Conservation (phyloP, 2,329 filamentous ascomycete species). For the Talaromyces sp. region DNA sequence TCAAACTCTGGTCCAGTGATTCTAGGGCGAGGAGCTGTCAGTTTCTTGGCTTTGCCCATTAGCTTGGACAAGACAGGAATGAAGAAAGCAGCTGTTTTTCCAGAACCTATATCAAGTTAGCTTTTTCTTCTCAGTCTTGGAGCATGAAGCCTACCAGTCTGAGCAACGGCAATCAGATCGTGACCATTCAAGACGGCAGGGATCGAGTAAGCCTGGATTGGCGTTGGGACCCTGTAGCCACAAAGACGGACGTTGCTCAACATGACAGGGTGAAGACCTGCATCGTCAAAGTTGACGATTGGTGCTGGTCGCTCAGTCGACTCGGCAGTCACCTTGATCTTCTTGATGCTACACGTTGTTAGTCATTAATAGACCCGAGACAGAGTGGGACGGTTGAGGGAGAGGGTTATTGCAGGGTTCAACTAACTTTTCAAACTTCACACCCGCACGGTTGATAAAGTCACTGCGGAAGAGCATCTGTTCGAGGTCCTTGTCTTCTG, state of each 20-base stretch:
- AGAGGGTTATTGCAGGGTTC: background rate
- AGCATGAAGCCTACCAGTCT: slow-evolving; percentile 66
- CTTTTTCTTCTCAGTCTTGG: background rate
- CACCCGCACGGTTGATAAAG: slow-evolving; percentile 48
- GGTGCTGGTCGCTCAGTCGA: slow-evolving; percentile 43
- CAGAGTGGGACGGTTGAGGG: too few species aligned
- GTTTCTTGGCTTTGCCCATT: slow-evolving; percentile 91
- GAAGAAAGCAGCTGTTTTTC: slow-evolving; percentile 91
- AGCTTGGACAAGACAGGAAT: slow-evolving; percentile 83
- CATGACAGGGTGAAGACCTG: slow-evolving; percentile 81
- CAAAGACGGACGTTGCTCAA: slow-evolving; percentile 68
- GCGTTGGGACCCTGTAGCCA: slow-evolving; percentile 68
- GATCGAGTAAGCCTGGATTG: slow-evolving; percentile 80
- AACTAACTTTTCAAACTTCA: slow-evolving; percentile 59
- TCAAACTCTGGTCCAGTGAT: slow-evolving; percentile 46
- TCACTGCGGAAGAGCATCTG: slow-evolving; percentile 62
- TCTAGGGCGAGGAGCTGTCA: slow-evolving; percentile 69
- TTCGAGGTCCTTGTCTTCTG: slow-evolving; percentile 65
- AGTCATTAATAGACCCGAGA: background rate
- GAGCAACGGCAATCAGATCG: slow-evolving; percentile 83
- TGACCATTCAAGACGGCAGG: slow-evolving; percentile 70
- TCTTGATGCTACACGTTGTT: slow-evolving; percentile 31
- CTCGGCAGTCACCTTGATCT: slow-evolving; percentile 47
- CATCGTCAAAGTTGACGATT: slow-evolving; percentile 59
- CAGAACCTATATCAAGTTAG: slow-evolving; percentile 60